Percentiles rank a stretch among this genome's conserved stretches.
phyloP scores from a whole-genome alignment of 192 early-diverging fungal species.

The Coemansia nantahalensis region DNA sequence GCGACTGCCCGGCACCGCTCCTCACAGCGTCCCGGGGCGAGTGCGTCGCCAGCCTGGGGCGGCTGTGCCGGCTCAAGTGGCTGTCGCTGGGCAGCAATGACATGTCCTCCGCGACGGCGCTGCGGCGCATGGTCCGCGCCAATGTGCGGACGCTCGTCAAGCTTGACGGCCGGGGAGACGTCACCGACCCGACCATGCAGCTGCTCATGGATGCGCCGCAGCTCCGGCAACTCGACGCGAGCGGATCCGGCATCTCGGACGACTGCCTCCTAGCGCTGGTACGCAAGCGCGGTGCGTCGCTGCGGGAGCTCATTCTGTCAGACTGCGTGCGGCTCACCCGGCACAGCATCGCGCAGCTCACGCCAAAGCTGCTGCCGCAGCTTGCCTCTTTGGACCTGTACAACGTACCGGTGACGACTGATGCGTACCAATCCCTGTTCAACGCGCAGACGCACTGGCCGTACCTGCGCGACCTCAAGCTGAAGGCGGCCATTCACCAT shows the following conservation, averaged over 20 bases:
- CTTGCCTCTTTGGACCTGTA: slow-evolving; percentile 37
- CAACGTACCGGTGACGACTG: slow-evolving; percentile 48
- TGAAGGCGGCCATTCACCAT: slow-evolving; percentile 47
- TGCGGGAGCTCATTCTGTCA: slow-evolving; percentile 39
- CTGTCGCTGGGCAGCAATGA: slow-evolving; percentile 48
- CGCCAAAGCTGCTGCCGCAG: slow-evolving; percentile 29
- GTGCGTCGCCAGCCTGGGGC: slow-evolving; percentile 7
- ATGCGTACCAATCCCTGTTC: slow-evolving; percentile 45
- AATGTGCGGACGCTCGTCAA: slow-evolving; percentile 24
- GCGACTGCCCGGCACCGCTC: slow-evolving; percentile 39
- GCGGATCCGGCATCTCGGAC: slow-evolving; percentile 43
- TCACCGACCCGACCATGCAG: slow-evolving; percentile 24
- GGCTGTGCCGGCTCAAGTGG: slow-evolving; percentile 36
- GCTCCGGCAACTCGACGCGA: slow-evolving; percentile 27
- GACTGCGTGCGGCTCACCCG: slow-evolving; percentile 44
- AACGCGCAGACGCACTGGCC: slow-evolving; percentile 38
- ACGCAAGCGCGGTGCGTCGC: slow-evolving; percentile 10
- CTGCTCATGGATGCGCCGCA: slow-evolving; percentile 33
- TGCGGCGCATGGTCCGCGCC: slow-evolving; percentile 18
- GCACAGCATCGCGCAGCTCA: slow-evolving; percentile 36
- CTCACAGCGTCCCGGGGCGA: slow-evolving; percentile 2
- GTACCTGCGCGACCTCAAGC: slow-evolving; percentile 41
- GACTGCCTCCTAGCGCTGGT: slow-evolving; percentile 33
- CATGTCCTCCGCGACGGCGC: slow-evolving; percentile 39
- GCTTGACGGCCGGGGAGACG: slow-evolving; percentile 33